Evolutionary conservation across 2,329 filamentous ascomycete genomes (phyloP), one percentile per base, ranked within the genome.

Genomic region (Cryphonectria japonica): DNA sequence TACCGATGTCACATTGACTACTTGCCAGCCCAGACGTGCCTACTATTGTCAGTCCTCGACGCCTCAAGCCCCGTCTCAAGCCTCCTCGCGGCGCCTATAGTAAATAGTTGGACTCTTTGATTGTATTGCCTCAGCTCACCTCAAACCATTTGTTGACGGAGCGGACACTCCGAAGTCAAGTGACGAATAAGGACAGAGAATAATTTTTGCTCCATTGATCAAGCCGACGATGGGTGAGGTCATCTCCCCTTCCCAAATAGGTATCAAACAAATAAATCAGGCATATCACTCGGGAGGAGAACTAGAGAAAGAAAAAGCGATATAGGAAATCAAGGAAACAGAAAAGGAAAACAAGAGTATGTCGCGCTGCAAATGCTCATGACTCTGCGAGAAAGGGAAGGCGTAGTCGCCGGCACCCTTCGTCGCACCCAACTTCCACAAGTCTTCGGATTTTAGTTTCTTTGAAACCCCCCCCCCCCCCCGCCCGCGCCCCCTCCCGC

Each of bases 241-340:
- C 29, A 46, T 41, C 26, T 43, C 39, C 14, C n/a, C 41, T 46
- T 39, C 61, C 59, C 54, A 54, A 26, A 37, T 69, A 66, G 69
- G 46, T 67, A 43, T 67, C 57, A 68, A 43, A 68, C 8, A 50
- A 63, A 50, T 50, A 50, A 46, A 52, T 22, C 29, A 50, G 32
- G 57, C 39, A 34, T 54, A 68, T 54, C 59, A 68, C n/a, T 65
- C 63, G 32, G 29, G 52, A 46, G 19, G 14, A 34, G 41, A 29
- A 65, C n/a, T n/a, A 43, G 32, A 34, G 26, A 0, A 46, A 14
- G 26, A 46, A 63, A 26, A 63, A 43, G 0, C 8, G 6, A 50
- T 2, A 50, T 5, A 39, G 14, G 22, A 41, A 13, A 41, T 39
- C 14, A 41, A 64, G 22, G 37, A 13, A 32, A 32, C 3, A 46